These are phyloP conservation scores for Penicillium sp. DNA, from an alignment of 2,329 filamentous ascomycete genomes.

Conservation along the genomic window DNA sequence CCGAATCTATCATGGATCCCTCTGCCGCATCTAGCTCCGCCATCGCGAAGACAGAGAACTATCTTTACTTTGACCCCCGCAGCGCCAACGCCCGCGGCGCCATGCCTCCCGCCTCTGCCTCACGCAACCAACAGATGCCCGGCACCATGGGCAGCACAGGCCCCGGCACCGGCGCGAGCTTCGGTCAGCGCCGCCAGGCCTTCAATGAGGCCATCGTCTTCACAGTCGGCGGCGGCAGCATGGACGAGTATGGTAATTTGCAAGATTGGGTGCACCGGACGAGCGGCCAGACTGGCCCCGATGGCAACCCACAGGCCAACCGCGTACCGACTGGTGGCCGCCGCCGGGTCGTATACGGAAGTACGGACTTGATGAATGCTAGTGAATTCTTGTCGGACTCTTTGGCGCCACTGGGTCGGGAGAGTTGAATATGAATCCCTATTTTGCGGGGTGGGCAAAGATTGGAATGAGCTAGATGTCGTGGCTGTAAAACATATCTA, in stretches of 20 bases:
- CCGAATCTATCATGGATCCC: slow-evolving; percentile 97
- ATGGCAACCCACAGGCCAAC: slow-evolving; percentile 39
- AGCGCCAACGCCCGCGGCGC: slow-evolving; percentile 90
- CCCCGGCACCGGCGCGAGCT: slow-evolving; percentile 74
- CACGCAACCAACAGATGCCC: slow-evolving; percentile 45
- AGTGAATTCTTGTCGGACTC: slow-evolving; percentile 60
- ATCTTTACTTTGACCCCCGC: slow-evolving; percentile 94
- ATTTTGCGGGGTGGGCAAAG: not conserved
- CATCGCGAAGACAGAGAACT: slow-evolving; percentile 93
- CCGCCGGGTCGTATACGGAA: slow-evolving; percentile 88
- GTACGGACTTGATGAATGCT: slow-evolving; percentile 70
- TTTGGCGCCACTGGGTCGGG: slow-evolving; percentile 56
- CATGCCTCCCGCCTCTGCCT: slow-evolving; percentile 73
- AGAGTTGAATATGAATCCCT: slow-evolving; percentile 41
- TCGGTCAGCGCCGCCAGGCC: slow-evolving; percentile 85
- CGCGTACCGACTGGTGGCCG: slow-evolving; percentile 52
- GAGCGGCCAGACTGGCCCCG: slow-evolving; percentile 53
- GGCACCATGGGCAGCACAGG: slow-evolving; percentile 46
- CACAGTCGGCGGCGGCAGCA: slow-evolving; percentile 90
- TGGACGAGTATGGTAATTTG: slow-evolving; percentile 98
- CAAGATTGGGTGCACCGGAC: slow-evolving; percentile 92
- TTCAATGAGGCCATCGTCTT: slow-evolving; percentile 93
- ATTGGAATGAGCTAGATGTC: slow-evolving; percentile 4
- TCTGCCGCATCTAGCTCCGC: slow-evolving; percentile 83
- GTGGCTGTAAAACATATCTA: slow-evolving; percentile 22